phyloP scores from a whole-genome alignment of 495 filamentous ascomycete species.

The Annulohypoxylon maeteangense region DNA sequence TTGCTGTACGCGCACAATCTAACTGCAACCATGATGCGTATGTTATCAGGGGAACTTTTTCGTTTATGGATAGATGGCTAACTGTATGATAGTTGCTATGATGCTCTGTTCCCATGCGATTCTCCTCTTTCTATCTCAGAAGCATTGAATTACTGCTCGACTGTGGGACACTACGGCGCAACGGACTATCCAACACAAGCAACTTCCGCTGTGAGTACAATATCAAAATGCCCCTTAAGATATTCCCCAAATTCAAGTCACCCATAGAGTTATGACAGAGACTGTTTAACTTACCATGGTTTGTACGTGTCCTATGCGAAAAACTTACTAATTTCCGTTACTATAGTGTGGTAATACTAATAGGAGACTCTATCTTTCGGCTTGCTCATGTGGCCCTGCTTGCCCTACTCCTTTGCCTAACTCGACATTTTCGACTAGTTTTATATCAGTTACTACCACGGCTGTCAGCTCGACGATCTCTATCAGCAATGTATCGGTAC shows the following conservation, averaged over 20 bases:
- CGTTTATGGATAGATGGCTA: neutral
- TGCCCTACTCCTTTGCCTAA: conserved; percentile 33
- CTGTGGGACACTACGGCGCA: conserved; percentile 40
- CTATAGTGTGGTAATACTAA: conserved; percentile 41
- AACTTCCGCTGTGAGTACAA: conserved; percentile 36
- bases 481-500: neutral
- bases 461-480: neutral
- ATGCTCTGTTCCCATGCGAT: conserved; percentile 44
- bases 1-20: conserved; percentile 29
- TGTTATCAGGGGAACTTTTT: neutral
- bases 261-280: neutral
- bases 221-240: neutral
- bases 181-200: conserved; percentile 44
- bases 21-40: conserved; percentile 41
- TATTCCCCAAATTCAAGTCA: neutral
- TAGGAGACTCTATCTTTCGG: conserved; percentile 37
- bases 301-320: neutral
- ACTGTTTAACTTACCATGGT: neutral
- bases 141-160: conserved; percentile 43
- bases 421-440: conserved; percentile 8
- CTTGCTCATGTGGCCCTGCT: conserved; percentile 39
- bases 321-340: conserved; percentile 6
- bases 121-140: conserved; percentile 30
- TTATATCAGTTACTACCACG: conserved; percentile 18
- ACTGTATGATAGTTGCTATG: conserved; percentile 38